Evolutionary conservation across 1,139 yeast genomes (phyloP), one percentile per base, ranked within the genome.

Genomic region (Williopsis jadinii): DNA sequence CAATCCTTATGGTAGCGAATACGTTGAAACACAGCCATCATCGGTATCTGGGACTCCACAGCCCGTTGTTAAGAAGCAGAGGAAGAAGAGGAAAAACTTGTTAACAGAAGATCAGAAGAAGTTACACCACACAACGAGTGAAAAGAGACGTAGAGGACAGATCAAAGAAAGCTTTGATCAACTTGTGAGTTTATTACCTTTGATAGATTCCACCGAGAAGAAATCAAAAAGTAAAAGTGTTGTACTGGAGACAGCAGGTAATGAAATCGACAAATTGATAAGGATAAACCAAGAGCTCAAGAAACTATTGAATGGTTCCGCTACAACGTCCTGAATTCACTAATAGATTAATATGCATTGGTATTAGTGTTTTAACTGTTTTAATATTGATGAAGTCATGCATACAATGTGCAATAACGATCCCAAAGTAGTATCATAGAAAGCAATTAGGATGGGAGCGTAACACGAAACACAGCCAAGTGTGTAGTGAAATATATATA

Each of bases 51-150:
- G 6, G 24, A 19, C 24, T 6, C 24, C 24, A 19, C 24, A 19
- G 24, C 24, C 24, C 24, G 24, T 19, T 19, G 24, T 19, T 19
- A 19, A 19, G 6, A 19, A 19, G 24, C 44, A 40, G 28, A 35
- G 43, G n/a, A 52, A 51, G 33, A 60, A 64, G 50, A 75, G 67
- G 61, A 80, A 70, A n/a, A 19, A 19, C 24, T 58, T 68, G 11
- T 66, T 84, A 26, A 61, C 83, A 0, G 72, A 76, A 40, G 83
- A 80, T 52, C 87, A 84, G 56, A 83, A 82, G 55, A 70, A 92
- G 42, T 59, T 70, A 41, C 82, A 83, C 54, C 95, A 86, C 59
- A 78, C 84, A 8, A 69, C 76, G 38, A 77, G 85, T 40, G 95
- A 86, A 59, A 87, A 85, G 61, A 75, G 77, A 53, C 71, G 95